Conservation (phyloP, 192 early-diverging fungal genomes). For the Jimgerdemannia flammicorona region DNA sequence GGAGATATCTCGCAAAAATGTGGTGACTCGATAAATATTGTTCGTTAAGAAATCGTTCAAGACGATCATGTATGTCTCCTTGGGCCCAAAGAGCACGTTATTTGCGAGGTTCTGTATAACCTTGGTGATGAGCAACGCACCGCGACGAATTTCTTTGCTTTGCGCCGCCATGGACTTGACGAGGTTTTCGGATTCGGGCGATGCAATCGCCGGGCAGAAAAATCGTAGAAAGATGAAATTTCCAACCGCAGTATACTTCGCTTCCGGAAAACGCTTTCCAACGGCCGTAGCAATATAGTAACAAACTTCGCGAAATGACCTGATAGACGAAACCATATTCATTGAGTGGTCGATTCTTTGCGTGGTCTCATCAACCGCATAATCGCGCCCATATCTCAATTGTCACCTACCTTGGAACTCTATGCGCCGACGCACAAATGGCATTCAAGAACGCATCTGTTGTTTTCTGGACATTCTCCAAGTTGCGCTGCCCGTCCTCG, state of each 20-base stretch:
- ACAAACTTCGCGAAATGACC: slow-evolving; percentile 76
- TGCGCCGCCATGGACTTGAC: slow-evolving; percentile 52
- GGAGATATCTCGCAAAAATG: slow-evolving; percentile 79
- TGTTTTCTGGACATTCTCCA: slow-evolving; percentile 73
- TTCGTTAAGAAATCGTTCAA: slow-evolving; percentile 85
- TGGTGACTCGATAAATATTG: slow-evolving; percentile 77
- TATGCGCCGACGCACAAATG: slow-evolving; percentile 68
- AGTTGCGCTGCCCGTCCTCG: slow-evolving; percentile 69
- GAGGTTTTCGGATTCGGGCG: slow-evolving; percentile 82
- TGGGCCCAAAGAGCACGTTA: slow-evolving; percentile 90
- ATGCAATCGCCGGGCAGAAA: slow-evolving; percentile 92
- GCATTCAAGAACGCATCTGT: slow-evolving; percentile 79
- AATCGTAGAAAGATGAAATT: slow-evolving; percentile 95
- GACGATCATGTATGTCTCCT: slow-evolving; percentile 91
- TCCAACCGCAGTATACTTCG: slow-evolving; percentile 84
- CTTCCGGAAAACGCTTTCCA: slow-evolving; percentile 75
- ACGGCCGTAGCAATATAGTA: slow-evolving; percentile 76
- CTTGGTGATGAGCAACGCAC: slow-evolving; percentile 87
- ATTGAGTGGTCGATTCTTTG: too few species aligned
- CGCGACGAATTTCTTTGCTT: slow-evolving; percentile 74
- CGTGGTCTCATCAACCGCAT: too few species aligned
- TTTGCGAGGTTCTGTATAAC: slow-evolving; percentile 97
- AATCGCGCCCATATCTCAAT: neutral
- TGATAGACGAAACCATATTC: slow-evolving; percentile 8
- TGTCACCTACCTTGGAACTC: slow-evolving; percentile 55